Base-by-base conservation (phyloP, 345 rosid species). In the Pugionium cornutum region DNA sequence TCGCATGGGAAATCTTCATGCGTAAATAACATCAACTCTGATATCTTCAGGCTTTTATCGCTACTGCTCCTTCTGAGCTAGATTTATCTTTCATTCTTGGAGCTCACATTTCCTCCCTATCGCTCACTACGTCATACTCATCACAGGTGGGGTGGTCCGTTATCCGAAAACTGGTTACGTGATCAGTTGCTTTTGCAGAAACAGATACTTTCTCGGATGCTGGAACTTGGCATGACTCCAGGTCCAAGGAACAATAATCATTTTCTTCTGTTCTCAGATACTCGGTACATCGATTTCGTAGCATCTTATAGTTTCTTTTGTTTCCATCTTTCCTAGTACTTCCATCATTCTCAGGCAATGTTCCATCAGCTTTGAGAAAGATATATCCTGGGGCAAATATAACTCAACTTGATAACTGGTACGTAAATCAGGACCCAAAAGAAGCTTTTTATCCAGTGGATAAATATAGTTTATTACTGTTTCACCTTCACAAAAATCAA, bases 1-100 rank as follows among this genome's bases (percentile, higher is more conserved):
- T 75, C 96, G 98, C 60, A 92, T 92, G 98, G 98, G 98, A 62
- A 92, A 92, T 75, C 83, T 92, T 68, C 98, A 92, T 48, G 89
- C 87, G 98, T 92, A 74, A 9, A 78, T 68, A 34, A 45, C 2
- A 30, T 64, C 46, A 53, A 65, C 57, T 67, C 53, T 73, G 44
- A 18, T 18, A 37, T 51, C 36, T 40, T 36, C 29, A 11, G 53
- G 18, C 58, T 54, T 18, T 29, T 39, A 39, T 36, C 10, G 1
- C 39, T 30, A 49, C 4, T 47, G 18, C 36, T 65, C 56, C 43
- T 34, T 70, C 41, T 60, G 39, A 40, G 48, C 53, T 71, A 9
- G 37, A 71, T 50, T 30, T 47, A 0, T 31, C 67, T 25, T 44
- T 67, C 26, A 46, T 43, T 53, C 36, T 37, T 72, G 30, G 33